phyloP scores from a whole-genome alignment of 202 grass and related monocot genomes.

The Musa balbisiana region DNA sequence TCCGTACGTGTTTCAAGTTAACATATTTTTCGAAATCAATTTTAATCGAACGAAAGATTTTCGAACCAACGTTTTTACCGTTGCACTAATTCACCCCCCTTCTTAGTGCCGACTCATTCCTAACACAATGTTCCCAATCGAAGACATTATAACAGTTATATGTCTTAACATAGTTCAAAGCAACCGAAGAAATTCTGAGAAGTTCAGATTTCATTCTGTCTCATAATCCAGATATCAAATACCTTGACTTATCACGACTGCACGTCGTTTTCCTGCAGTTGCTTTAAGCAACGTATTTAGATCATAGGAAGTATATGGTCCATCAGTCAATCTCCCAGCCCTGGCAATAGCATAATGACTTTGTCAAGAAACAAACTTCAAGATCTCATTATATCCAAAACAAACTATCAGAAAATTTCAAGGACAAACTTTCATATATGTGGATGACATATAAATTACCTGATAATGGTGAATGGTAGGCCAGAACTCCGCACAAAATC shows the following conservation, averaged over 20 bases:
- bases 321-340: conserved; percentile 88
- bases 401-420: background rate
- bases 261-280: conserved; percentile 77
- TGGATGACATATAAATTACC: conserved; percentile 22
- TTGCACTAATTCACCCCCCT: too few relatives aligned
- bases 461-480: conserved; percentile 90
- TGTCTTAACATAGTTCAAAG: too few relatives aligned
- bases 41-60: too few relatives aligned
- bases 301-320: conserved; percentile 97
- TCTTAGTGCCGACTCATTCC: too few relatives aligned
- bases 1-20: too few relatives aligned
- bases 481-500: conserved; percentile 64
- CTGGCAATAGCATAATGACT: conserved; percentile 24
- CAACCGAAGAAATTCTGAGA: background rate
- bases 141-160: too few relatives aligned
- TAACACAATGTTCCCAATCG: too few relatives aligned
- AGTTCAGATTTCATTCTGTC: background rate
- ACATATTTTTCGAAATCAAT: too few relatives aligned
- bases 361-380: conserved; percentile 12
- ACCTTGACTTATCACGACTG: conserved; percentile 85
- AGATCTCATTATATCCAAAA: background rate
- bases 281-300: conserved; percentile 95
- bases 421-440: background rate
- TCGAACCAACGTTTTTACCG: too few relatives aligned
- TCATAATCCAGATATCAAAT: conserved; percentile 6